phyloP scores from a whole-genome alignment of 208 protist genomes.

The Blastocrithidia nonstop region DNA sequence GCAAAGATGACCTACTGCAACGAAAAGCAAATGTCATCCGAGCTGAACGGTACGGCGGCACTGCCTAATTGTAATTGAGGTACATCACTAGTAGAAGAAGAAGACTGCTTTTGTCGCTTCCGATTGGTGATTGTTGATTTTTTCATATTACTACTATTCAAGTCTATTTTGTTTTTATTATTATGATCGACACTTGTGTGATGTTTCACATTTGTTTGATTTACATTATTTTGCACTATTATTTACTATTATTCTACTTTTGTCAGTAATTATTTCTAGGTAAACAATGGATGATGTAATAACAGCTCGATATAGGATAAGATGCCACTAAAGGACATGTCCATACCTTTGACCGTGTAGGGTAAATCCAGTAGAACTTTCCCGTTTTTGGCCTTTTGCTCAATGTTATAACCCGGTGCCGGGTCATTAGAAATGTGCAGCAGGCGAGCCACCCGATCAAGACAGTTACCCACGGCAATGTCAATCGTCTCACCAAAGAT shows the following conservation, averaged over 20 bases:
- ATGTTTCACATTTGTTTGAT: no score
- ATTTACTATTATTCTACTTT: no score
- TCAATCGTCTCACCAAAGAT: slow-evolving; percentile 99
- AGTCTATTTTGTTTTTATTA: no score
- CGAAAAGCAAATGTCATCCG: slow-evolving; percentile 96
- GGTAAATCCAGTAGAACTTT: slow-evolving; percentile 90
- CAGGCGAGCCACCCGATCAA: slow-evolving; percentile 94
- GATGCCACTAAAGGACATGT: slow-evolving; percentile 93
- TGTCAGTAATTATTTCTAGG: no score
- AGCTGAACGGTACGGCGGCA: slow-evolving; percentile 60
- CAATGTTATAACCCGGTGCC: slow-evolving; percentile 98
- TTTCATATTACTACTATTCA: no score
- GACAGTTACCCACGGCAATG: slow-evolving; percentile 97
- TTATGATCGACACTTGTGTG: no score
- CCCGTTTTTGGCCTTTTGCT: slow-evolving; percentile 86
- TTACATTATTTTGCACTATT: no score
- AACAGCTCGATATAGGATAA: slow-evolving; percentile 83
- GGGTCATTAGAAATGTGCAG: slow-evolving; percentile 98
- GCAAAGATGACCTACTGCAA: slow-evolving; percentile 98
- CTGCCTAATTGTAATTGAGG: slow-evolving; percentile 3
- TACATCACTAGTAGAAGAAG: no score
- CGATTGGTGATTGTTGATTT: no score
- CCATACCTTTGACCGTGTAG: slow-evolving; percentile 97
- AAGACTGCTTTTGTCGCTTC: no score
- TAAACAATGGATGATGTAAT: slow-evolving; percentile 47